Conservation (phyloP, 441 rosid genomes). For the Euphorbia schlechtendalii region DNA sequence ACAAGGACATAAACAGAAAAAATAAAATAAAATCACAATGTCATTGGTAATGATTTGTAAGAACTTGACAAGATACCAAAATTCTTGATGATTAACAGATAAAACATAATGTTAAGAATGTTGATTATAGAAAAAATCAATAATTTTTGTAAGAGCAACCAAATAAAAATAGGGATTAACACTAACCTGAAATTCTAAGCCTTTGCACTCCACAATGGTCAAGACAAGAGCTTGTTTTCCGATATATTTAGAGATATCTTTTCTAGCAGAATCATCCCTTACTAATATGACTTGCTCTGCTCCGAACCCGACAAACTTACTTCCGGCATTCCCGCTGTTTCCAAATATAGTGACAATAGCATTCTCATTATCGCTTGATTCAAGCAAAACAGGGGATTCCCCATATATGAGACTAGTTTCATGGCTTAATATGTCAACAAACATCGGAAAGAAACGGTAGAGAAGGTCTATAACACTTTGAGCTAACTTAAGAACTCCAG, state of each 20-base stretch:
- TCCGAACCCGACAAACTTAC: slow-evolving; percentile 39
- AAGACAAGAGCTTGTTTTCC: slow-evolving; percentile 47
- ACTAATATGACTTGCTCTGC: slow-evolving; percentile 54
- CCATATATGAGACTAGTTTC: slow-evolving; percentile 41
- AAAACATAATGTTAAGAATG: no score
- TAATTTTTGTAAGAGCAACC: no score
- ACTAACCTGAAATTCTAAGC: slow-evolving; percentile 54
- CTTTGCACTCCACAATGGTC: slow-evolving; percentile 51
- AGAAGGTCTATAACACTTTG: slow-evolving; percentile 49
- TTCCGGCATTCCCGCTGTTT: slow-evolving; percentile 15
- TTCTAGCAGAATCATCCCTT: slow-evolving; percentile 34
- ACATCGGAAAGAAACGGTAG: slow-evolving; percentile 34
- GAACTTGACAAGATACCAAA: not conserved
- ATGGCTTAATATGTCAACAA: slow-evolving; percentile 30
- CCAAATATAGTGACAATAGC: slow-evolving; percentile 36
- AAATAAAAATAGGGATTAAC: no score
- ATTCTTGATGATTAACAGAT: not conserved
- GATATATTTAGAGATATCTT: slow-evolving; percentile 29
- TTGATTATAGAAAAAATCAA: slow-evolving; percentile 32
- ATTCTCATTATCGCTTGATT: slow-evolving; percentile 28
- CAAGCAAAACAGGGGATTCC: slow-evolving; percentile 45
- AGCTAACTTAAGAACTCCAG: slow-evolving; percentile 45
- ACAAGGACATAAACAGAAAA: not conserved
- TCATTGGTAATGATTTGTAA: slow-evolving; percentile 44
- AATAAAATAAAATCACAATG: not conserved